Conservation (phyloP, 108 stramenopile genomes). For the Nannochloropsis salina region DNA sequence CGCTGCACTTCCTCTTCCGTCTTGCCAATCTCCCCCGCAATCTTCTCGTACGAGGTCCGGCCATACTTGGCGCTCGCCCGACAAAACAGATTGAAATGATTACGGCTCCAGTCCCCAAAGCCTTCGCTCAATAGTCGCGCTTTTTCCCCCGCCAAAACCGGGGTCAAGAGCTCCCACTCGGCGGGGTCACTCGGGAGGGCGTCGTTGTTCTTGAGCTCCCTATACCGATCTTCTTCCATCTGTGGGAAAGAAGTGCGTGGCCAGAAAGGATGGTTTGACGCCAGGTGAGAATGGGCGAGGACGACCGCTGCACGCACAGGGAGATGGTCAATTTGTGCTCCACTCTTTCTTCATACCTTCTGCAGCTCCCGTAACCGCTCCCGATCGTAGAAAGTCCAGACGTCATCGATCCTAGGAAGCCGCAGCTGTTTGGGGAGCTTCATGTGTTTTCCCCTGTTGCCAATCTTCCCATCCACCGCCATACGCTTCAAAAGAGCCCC, state of each 20-base stretch:
- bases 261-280: not conserved
- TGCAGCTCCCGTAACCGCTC: constrained; percentile 60
- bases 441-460: constrained; percentile 34
- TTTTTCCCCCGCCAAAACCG: constrained; percentile 48
- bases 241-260: constrained; percentile 29
- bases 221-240: constrained; percentile 40
- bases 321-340: not conserved
- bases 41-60: constrained; percentile 27
- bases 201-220: constrained; percentile 43
- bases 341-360: constrained; percentile 31
- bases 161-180: constrained; percentile 42
- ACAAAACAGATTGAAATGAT: constrained; percentile 52
- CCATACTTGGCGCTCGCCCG: constrained; percentile 56
- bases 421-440: constrained; percentile 79
- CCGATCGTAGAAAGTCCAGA: constrained; percentile 84
- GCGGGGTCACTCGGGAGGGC: not conserved
- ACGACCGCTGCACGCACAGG: not conserved
- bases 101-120: constrained; percentile 53
- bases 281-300: not conserved
- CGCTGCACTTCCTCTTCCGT: constrained; percentile 48
- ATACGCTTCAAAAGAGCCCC: constrained; percentile 8
- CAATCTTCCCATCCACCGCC: not conserved
- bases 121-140: constrained; percentile 46
- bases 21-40: constrained; percentile 35
- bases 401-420: constrained; percentile 83